Conservation (phyloP, 1,139 yeast genomes). For the Hemisphaericaspora xylofermentans region DNA sequence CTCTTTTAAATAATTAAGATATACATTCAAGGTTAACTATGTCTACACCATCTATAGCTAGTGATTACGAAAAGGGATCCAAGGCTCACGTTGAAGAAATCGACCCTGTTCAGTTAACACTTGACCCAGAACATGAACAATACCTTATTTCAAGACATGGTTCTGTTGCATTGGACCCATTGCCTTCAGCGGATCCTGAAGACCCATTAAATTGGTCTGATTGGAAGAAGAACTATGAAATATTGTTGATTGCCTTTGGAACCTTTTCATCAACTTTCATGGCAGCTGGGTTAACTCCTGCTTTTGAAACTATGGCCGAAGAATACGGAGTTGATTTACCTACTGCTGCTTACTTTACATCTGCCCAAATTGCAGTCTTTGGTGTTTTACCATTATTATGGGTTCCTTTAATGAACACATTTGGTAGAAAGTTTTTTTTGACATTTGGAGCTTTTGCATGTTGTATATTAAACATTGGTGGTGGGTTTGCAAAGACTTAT, state of each 20-base stretch:
- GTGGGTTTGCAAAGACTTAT: constrained; percentile 17
- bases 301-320: constrained; percentile 16
- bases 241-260: constrained; percentile 16
- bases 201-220: constrained; percentile 21
- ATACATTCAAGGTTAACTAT: background rate
- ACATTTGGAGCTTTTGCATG: constrained; percentile 13
- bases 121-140: constrained; percentile 17
- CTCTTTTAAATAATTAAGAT: background rate
- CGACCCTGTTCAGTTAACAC: constrained; percentile 9
- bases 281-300: constrained; percentile 20
- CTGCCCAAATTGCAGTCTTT: constrained; percentile 17
- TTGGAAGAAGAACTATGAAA: constrained; percentile 15
- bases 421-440: constrained; percentile 16
- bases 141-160: constrained; percentile 19
- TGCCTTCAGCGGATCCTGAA: constrained; percentile 17
- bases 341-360: constrained; percentile 17
- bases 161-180: constrained; percentile 16
- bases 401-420: constrained; percentile 19
- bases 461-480: constrained; percentile 17
- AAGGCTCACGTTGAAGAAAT: constrained; percentile 5
- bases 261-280: constrained; percentile 17
- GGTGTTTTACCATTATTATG: constrained; percentile 17
- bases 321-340: constrained; percentile 13
- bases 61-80: constrained; percentile 12
- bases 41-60: constrained; percentile 6